Conservation (phyloP, 495 filamentous ascomycete genomes). For the Pseudevernia furfuracea region DNA sequence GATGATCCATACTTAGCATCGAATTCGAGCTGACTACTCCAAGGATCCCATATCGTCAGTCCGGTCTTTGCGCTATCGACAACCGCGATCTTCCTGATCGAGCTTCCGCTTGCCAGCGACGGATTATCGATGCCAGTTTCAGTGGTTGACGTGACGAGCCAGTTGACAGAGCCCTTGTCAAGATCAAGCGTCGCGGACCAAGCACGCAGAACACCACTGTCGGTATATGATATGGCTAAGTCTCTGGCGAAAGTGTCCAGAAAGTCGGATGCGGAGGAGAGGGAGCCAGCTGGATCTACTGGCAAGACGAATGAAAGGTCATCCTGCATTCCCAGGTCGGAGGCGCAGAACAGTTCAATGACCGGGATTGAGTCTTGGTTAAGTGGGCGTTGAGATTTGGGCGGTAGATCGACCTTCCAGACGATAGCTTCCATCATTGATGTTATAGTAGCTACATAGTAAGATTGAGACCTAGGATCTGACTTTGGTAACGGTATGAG, state of each 20-base stretch:
- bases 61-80: constrained; percentile 66
- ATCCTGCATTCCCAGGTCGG: constrained; percentile 62
- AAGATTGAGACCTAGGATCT: constrained; percentile 38
- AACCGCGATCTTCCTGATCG: constrained; percentile 77
- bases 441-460: constrained; percentile 73
- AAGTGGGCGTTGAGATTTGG: constrained; percentile 16
- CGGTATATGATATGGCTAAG: constrained; percentile 79
- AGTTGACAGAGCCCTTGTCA: constrained; percentile 52
- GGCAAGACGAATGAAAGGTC: constrained; percentile 78
- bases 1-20: constrained; percentile 61
- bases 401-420: constrained; percentile 66
- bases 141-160: constrained; percentile 76
- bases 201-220: constrained; percentile 65
- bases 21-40: constrained; percentile 74
- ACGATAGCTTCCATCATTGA: constrained; percentile 77
- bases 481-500: constrained; percentile 67
- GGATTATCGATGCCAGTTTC: constrained; percentile 70
- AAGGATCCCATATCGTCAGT: constrained; percentile 87
- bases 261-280: constrained; percentile 64
- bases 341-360: constrained; percentile 61
- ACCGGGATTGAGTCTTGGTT: constrained; percentile 28
- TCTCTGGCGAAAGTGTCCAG: constrained; percentile 84
- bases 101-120: constrained; percentile 76
- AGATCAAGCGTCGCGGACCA: constrained; percentile 76
- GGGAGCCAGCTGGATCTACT: constrained; percentile 79